phyloP scores from a whole-genome alignment of 495 filamentous ascomycete genomes.

The Aspergillus steynii region DNA sequence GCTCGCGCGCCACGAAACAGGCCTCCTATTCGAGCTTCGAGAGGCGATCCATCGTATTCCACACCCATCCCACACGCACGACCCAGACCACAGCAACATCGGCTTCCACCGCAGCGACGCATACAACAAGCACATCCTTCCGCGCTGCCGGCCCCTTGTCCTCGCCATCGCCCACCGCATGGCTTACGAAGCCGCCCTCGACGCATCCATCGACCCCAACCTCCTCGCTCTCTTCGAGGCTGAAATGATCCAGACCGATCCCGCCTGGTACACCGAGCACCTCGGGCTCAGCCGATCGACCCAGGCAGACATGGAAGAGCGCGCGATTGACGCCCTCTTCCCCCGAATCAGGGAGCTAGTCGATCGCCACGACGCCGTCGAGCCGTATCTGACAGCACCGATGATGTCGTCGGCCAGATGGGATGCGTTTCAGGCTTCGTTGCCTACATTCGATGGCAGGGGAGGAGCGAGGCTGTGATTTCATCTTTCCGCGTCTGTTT shows the following conservation, averaged over 20 bases:
- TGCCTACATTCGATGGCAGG: not conserved
- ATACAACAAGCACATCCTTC: slow-evolving; percentile 29
- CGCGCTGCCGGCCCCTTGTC: slow-evolving; percentile 29
- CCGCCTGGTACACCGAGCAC: slow-evolving; percentile 8
- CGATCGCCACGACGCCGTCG: slow-evolving; percentile 1
- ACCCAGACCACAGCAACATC: slow-evolving; percentile 3
- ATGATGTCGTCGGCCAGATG: slow-evolving; percentile 1
- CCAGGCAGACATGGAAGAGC: slow-evolving; percentile 7
- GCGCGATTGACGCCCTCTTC: slow-evolving; percentile 1
- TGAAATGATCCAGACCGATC: slow-evolving; percentile 17
- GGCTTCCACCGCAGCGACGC: slow-evolving; percentile 23
- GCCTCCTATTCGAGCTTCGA: slow-evolving; percentile 23
- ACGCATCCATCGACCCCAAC: slow-evolving; percentile 21
- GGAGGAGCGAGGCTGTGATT: not conserved
- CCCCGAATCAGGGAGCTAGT: slow-evolving; percentile 1
- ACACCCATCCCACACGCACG: no score
- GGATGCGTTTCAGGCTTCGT: not conserved
- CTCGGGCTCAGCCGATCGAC: slow-evolving; percentile 1
- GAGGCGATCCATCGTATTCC: slow-evolving; percentile 7
- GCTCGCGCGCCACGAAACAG: slow-evolving; percentile 32
- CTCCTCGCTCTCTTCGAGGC: slow-evolving; percentile 33
- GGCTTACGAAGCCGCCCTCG: slow-evolving; percentile 36
- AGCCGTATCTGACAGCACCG: slow-evolving; percentile 7
- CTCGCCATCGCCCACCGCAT: slow-evolving; percentile 38
- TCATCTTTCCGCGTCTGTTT: not conserved